phyloP scores from a whole-genome alignment of 805 yeast species.

The Sugiyamaella qingdaonensis region DNA sequence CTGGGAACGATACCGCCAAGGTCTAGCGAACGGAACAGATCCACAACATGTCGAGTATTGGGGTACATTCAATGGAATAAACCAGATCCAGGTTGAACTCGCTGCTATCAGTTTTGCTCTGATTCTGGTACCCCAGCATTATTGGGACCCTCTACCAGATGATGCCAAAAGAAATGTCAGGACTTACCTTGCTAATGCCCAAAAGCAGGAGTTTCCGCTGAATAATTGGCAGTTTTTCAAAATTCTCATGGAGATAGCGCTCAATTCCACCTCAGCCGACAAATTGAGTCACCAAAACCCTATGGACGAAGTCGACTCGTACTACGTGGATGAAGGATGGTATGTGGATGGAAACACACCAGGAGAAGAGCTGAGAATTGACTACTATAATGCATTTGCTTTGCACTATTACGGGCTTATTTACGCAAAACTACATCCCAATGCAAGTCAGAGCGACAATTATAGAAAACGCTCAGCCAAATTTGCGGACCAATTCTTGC shows the following conservation, averaged over 20 bases:
- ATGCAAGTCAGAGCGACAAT: constrained; percentile 17
- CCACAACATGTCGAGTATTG: constrained; percentile 30
- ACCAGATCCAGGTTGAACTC: constrained; percentile 31
- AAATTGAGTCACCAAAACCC: constrained; percentile 15
- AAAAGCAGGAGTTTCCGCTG: constrained; percentile 20
- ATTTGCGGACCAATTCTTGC: constrained; percentile 27
- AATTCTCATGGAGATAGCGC: constrained; percentile 30
- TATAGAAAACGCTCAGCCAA: constrained; percentile 22
- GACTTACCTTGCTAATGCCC: constrained; percentile 21
- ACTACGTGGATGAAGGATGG: constrained; percentile 33
- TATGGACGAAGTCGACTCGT: constrained; percentile 24
- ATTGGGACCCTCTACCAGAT: constrained; percentile 30
- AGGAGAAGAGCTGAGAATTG: constrained; percentile 21
- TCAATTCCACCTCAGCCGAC: constrained; percentile 20
- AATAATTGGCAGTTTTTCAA: constrained; percentile 33
- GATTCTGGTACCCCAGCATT: constrained; percentile 24
- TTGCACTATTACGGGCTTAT: constrained; percentile 31
- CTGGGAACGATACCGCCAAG: constrained; percentile 26
- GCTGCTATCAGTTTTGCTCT: constrained; percentile 29
- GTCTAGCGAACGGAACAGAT: constrained; percentile 30
- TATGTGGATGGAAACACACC: constrained; percentile 29
- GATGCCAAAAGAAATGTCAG: constrained; percentile 22
- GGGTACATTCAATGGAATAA: constrained; percentile 27
- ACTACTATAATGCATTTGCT: constrained; percentile 34
- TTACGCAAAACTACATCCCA: constrained; percentile 21